Evolutionary conservation across 441 rosid genomes (phyloP).

Genomic region (Populus hybrid): DNA sequence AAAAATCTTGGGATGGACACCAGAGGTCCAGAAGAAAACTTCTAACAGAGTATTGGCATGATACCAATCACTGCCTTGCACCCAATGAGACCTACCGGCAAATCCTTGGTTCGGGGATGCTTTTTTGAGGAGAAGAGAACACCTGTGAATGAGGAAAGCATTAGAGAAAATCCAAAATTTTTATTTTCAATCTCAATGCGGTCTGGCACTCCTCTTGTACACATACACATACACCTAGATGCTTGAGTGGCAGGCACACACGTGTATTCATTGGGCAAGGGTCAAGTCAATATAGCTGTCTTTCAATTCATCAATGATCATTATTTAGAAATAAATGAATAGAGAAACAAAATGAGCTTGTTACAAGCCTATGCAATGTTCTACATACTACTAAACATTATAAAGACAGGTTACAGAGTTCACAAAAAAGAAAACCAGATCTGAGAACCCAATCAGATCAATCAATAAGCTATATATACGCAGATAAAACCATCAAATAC

Average conservation of each 20-base stretch:
- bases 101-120: conserved; percentile 86
- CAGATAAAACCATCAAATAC: background rate
- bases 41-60: background rate
- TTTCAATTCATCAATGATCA: background rate
- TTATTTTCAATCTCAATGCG: background rate
- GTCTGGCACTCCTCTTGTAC: background rate
- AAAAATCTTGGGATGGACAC: background rate
- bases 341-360: background rate
- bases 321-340: background rate
- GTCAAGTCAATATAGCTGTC: background rate
- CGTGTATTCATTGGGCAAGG: background rate
- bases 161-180: background rate
- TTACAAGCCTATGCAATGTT: background rate
- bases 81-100: conserved; percentile 52
- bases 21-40: background rate
- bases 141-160: conserved; percentile 42
- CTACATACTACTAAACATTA: background rate
- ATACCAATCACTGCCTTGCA: conserved; percentile 4
- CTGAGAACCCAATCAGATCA: background rate
- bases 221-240: background rate
- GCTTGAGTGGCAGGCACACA: background rate
- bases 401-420: background rate
- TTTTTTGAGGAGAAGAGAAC: conserved; percentile 86
- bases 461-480: background rate
- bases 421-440: background rate